Evolutionary conservation across 805 yeast species (phyloP).

Genomic region (Candida piceae): DNA sequence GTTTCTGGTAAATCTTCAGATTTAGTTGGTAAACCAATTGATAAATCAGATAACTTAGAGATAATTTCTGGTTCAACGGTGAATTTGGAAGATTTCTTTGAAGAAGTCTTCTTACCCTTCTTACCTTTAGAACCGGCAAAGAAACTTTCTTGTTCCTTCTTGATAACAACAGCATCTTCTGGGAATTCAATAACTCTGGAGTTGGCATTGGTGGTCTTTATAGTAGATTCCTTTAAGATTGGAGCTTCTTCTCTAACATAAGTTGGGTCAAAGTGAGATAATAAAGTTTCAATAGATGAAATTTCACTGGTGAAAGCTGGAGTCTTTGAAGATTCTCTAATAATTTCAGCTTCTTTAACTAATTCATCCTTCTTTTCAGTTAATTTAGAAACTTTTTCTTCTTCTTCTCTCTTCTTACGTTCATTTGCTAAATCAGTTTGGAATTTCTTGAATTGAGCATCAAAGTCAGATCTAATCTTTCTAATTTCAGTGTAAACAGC

Average conservation of each 20-base stretch:
- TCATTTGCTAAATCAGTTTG: slow-evolving; percentile 65
- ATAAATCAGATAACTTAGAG: slow-evolving; percentile 68
- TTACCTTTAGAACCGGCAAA: slow-evolving; percentile 46
- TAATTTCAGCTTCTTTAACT: slow-evolving; percentile 59
- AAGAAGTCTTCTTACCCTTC: slow-evolving; percentile 46
- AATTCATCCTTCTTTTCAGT: slow-evolving; percentile 46
- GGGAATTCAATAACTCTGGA: slow-evolving; percentile 57
- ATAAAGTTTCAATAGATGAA: slow-evolving; percentile 64
- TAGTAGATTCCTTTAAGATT: slow-evolving; percentile 9
- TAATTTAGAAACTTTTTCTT: slow-evolving; percentile 50
- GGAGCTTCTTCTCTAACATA: slow-evolving; percentile 51
- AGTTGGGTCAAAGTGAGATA: slow-evolving; percentile 72
- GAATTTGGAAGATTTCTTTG: slow-evolving; percentile 41
- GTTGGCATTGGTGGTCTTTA: slow-evolving; percentile 10
- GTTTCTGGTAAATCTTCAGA: slow-evolving; percentile 65
- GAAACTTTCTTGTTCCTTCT: slow-evolving; percentile 56
- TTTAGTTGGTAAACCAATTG: slow-evolving; percentile 72
- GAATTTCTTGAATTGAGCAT: slow-evolving; percentile 69
- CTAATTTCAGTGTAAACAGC: slow-evolving; percentile 61
- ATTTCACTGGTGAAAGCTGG: slow-evolving; percentile 88
- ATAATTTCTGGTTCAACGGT: slow-evolving; percentile 77
- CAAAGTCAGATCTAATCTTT: slow-evolving; percentile 67
- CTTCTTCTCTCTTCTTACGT: slow-evolving; percentile 60
- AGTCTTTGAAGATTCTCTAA: slow-evolving; percentile 59
- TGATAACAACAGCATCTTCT: slow-evolving; percentile 56